These are phyloP conservation scores for Fusarium sacchari DNA, from an alignment of 2,329 filamentous ascomycete genomes.

Conservation along the genomic window DNA sequence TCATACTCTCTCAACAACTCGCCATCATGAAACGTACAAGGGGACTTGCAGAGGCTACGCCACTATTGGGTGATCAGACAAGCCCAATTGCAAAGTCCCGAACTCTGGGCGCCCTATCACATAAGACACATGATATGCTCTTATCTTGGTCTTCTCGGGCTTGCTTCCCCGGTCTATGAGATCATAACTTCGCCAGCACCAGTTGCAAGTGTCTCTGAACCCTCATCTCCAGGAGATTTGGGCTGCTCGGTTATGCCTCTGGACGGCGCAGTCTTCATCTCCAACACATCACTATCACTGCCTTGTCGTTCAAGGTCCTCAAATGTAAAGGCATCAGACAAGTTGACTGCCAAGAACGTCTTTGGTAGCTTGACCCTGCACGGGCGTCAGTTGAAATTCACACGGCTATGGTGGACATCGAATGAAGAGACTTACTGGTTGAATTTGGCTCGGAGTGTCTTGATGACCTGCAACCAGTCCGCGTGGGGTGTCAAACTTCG, in stretches of 20 bases:
- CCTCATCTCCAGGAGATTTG: conserved; percentile 19
- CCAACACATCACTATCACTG: conserved; percentile 58
- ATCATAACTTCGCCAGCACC: conserved; percentile 39
- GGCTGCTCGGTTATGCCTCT: conserved; percentile 43
- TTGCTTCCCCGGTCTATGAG: conserved; percentile 27
- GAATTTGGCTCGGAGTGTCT: conserved; percentile 93
- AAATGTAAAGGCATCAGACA: conserved; percentile 70
- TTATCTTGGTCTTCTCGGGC: neutral
- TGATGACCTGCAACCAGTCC: conserved; percentile 97
- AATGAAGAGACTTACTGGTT: conserved; percentile 73
- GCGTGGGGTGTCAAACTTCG: conserved; percentile 89
- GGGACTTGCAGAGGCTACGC: neutral
- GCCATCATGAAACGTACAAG: neutral
- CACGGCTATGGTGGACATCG: neutral
- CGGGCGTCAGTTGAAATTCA: conserved; percentile 30
- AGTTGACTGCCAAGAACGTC: conserved; percentile 71
- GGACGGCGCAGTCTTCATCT: conserved; percentile 55
- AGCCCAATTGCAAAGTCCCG: neutral
- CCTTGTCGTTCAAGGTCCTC: conserved; percentile 65
- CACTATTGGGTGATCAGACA: neutral
- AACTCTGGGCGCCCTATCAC: neutral
- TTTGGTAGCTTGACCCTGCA: conserved; percentile 72
- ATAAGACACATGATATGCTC: conserved; percentile 20
- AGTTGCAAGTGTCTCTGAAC: conserved; percentile 21
- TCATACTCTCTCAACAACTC: neutral